Evolutionary conservation across 495 filamentous ascomycete genomes (phyloP).

Genomic region (Patellaria atrata): DNA sequence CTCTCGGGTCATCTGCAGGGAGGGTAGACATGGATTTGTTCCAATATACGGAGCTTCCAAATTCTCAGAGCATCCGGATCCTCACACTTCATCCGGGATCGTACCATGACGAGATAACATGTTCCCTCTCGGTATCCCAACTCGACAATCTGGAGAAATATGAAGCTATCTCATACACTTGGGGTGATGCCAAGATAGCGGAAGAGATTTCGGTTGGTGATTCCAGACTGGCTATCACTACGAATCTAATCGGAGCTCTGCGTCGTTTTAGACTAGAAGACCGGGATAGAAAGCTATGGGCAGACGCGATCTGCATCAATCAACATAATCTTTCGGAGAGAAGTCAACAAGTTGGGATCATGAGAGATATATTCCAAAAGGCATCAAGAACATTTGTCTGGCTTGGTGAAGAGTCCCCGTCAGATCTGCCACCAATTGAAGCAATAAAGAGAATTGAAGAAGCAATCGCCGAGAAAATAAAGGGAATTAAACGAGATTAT

Average conservation of each 20-base stretch:
- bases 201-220: not conserved
- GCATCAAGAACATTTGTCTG: conserved; percentile 24
- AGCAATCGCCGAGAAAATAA: no score
- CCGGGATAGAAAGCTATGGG: conserved; percentile 9
- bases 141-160: not conserved
- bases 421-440: no score
- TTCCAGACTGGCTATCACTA: not conserved
- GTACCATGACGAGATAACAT: no score
- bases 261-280: not conserved
- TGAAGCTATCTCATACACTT: conserved; percentile 7
- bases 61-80: no score
- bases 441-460: no score
- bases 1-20: no score
- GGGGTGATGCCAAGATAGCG: conserved; percentile 6
- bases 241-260: not conserved
- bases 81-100: no score
- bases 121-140: no score
- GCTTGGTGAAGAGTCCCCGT: conserved; percentile 23
- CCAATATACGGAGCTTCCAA: no score
- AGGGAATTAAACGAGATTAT: no score
- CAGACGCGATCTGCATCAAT: conserved; percentile 31
- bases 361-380: conserved; percentile 26
- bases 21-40: no score
- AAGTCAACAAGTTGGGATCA: conserved; percentile 23
- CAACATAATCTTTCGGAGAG: conserved; percentile 25